Percentiles rank a stretch among this genome's conserved stretches.
Evolutionary conservation across 306 rosid genomes (phyloP).

Genomic region (Cucurbita maxima): DNA sequence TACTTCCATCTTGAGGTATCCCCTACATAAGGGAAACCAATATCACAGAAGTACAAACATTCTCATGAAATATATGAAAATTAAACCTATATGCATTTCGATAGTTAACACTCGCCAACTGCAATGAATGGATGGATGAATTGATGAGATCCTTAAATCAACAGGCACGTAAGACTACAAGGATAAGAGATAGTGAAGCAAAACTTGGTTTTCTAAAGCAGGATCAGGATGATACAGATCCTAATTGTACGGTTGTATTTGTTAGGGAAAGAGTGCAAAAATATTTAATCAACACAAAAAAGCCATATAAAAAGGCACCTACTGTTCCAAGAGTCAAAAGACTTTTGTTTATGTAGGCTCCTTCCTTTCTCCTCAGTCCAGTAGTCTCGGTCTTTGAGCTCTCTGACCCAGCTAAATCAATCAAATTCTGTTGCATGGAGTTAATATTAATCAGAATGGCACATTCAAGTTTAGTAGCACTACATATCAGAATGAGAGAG

Average conservation of each 20-base stretch:
- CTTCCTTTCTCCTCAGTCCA: conserved; percentile 95
- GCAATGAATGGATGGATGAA: not conserved
- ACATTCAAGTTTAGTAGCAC: not conserved
- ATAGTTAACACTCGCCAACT: not conserved
- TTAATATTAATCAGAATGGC: not conserved
- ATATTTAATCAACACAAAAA: not conserved
- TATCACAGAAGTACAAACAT: not conserved
- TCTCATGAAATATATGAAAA: not conserved
- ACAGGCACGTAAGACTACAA: not conserved
- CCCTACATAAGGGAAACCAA: conserved; percentile 4
- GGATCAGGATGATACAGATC: not conserved
- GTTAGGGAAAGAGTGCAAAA: not conserved
- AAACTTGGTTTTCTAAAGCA: not conserved
- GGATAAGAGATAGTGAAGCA: not conserved
- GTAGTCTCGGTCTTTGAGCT: conserved; percentile 98
- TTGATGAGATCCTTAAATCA: not conserved
- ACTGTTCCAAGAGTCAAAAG: conserved; percentile 99
- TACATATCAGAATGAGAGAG: conserved; percentile 4
- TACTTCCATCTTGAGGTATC: conserved; percentile 2
- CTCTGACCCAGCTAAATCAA: conserved; percentile 99
- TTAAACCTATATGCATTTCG: not conserved
- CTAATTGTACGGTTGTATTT: not conserved
- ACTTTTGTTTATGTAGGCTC: conserved; percentile 96
- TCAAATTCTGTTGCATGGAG: conserved; percentile 52
- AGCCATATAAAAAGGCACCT: conserved; percentile 18